These are phyloP conservation scores for Coemansia sp. DNA, from an alignment of 192 early-diverging fungal species.

Conservation along the genomic window DNA sequence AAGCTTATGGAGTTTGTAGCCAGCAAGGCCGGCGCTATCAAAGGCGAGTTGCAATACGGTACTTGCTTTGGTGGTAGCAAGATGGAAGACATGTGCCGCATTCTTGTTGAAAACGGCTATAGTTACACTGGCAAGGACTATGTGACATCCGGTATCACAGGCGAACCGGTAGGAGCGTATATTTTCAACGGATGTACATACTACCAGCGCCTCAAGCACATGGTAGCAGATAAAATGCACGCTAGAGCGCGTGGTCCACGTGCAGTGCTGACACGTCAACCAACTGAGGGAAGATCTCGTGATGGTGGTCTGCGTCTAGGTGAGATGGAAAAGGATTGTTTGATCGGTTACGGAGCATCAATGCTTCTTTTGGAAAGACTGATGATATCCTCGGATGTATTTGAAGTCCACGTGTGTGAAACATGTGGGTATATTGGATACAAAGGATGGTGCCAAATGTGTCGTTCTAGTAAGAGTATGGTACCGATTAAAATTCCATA, in stretches of 20 bases:
- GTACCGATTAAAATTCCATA: constrained; percentile 94
- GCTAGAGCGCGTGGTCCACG: constrained; percentile 89
- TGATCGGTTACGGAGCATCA: constrained; percentile 95
- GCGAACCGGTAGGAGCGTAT: constrained; percentile 89
- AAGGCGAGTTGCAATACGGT: constrained; percentile 90
- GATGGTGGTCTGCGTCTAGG: constrained; percentile 97
- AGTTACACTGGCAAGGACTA: constrained; percentile 97
- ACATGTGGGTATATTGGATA: constrained; percentile 89
- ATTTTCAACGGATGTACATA: constrained; percentile 97
- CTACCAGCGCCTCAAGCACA: constrained; percentile 98
- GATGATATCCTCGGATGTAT: constrained; percentile 89
- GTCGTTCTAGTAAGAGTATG: constrained; percentile 79
- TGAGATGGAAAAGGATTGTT: constrained; percentile 98
- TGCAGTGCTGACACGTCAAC: constrained; percentile 88
- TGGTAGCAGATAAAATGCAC: constrained; percentile 99
- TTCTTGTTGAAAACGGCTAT: constrained; percentile 89
- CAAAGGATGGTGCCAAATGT: constrained; percentile 89
- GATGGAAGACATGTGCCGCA: constrained; percentile 94
- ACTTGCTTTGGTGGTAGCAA: constrained; percentile 93
- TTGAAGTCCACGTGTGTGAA: constrained; percentile 89
- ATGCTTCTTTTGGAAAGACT: constrained; percentile 91
- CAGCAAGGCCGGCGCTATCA: constrained; percentile 92
- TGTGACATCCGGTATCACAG: constrained; percentile 85
- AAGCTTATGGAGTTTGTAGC: constrained; percentile 98
- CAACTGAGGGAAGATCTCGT: constrained; percentile 93